Percentiles rank a stretch among this genome's conserved stretches.
These are phyloP conservation scores for Akanthomyces uredinophilus DNA, from an alignment of 2,329 filamentous ascomycete genomes.

Conservation along the genomic window DNA sequence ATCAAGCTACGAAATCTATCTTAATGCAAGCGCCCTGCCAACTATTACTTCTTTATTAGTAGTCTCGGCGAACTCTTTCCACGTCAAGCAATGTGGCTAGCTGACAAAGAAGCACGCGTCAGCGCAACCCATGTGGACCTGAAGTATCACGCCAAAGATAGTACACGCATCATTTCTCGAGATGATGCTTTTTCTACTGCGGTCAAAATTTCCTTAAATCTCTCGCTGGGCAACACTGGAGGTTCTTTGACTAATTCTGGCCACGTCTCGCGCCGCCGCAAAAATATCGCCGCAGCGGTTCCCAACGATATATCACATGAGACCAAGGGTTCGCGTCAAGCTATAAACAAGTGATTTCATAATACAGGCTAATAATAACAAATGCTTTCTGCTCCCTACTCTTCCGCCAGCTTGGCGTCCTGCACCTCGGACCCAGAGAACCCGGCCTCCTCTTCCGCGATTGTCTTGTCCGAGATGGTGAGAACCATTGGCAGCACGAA, in stretches of 20 bases:
- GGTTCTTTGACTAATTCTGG: no score
- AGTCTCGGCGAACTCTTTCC: background rate
- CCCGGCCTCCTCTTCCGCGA: constrained; percentile 23
- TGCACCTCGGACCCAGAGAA: background rate
- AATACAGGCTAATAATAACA: background rate
- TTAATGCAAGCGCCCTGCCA: no score
- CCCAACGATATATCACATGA: background rate
- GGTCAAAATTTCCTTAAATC: no score
- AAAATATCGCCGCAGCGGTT: background rate
- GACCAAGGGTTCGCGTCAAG: background rate
- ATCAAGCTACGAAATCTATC: no score
- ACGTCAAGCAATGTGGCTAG: background rate
- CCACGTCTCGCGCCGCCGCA: no score
- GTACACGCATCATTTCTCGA: no score
- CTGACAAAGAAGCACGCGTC: no score
- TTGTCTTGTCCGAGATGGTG: constrained; percentile 29
- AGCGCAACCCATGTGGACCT: background rate
- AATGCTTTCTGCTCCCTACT: background rate
- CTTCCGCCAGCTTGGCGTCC: constrained; percentile 17
- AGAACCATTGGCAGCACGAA: constrained; percentile 38
- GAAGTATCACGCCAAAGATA: background rate
- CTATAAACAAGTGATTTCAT: background rate
- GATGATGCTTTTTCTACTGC: no score
- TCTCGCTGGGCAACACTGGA: no score
- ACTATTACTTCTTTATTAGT: background rate